Evolutionary conservation across 495 filamentous ascomycete genomes (phyloP), one percentile per base, ranked within the genome.

Genomic region (Lasiosphaeria hispida): DNA sequence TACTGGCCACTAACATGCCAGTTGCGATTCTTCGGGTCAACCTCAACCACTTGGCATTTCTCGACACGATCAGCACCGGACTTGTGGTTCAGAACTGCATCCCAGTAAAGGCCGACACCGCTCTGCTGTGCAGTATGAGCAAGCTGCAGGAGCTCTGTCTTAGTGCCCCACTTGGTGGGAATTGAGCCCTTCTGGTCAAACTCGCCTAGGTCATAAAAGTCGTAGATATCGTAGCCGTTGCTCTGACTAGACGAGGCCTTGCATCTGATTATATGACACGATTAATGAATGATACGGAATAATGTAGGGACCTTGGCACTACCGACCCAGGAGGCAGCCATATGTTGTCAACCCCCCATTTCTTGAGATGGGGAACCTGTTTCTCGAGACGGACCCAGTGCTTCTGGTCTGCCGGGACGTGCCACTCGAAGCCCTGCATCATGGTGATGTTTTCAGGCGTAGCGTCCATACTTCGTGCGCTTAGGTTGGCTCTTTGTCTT

Each of bases 221-320:
- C 87, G 56, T 91, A 90, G 63, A 88, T 80, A 67, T 90, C 87
- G 65, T 90, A 90, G n/a, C 87, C 88, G 62, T 87, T 89, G 10
- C 85, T 83, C 4, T 78, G 61, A 1, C 79, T 79, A 39, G 75
- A 83, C 62, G 81, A 80, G 1, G 80, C 85, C 69, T 90, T 91
- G 72, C 88, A 90, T 53, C 64, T n/a, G n/a, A n/a, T n/a, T n/a
- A n/a, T 66, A 40, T 11, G 10, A 7, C 9, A 10, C 6, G 36
- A 15, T 51, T 43, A 52, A 55, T 23, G 15, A 44, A 14, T 11
- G 0, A 10, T 14, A 18, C 1, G 23, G 40, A 5, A 2, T 4
- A 30, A 39, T 10, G 34, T 30, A 7, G 7, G 13, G 7, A 8
- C n/a, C 11, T 8, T n/a, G 11, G 33, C n/a, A 10, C 39, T 17